These are phyloP conservation scores for Macrolepiota fuliginosa DNA, from an alignment of 768 basidiomycete genomes.

Conservation along the genomic window DNA sequence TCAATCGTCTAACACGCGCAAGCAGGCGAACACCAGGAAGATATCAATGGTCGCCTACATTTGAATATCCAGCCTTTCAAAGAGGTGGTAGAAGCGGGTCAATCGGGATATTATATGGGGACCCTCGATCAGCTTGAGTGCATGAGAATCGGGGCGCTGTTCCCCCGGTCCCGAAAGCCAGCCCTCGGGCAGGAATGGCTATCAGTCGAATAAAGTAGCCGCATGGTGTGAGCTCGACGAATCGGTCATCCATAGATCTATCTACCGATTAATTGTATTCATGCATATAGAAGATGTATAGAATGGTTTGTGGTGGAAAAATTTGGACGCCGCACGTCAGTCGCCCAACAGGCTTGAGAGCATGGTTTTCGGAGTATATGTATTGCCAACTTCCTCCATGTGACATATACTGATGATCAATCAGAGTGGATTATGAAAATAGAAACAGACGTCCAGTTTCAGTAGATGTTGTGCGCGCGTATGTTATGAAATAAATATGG, in stretches of 20 bases:
- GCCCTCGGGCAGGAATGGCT: neutral
- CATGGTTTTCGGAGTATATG: neutral
- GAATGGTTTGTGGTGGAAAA: neutral
- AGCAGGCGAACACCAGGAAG: neutral
- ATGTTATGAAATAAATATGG: neutral
- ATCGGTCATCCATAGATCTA: neutral
- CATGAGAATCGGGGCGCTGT: neutral
- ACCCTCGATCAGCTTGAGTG: neutral
- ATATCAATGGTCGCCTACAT: neutral
- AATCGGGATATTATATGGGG: neutral
- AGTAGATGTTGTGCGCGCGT: neutral
- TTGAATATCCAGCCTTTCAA: neutral
- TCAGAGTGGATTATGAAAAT: neutral
- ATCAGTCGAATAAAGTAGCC: slow-evolving; percentile 5
- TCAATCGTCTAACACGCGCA: neutral
- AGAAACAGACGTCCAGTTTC: neutral
- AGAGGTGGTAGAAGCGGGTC: neutral
- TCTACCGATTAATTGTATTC: neutral
- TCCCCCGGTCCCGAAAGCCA: slow-evolving; percentile 4
- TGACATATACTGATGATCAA: neutral
- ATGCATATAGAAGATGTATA: neutral
- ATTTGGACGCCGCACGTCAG: neutral
- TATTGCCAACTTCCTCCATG: neutral
- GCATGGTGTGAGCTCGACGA: neutral
- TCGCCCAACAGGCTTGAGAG: neutral